Evolutionary conservation across 768 basidiomycete species (phyloP), one percentile per base, ranked within the genome.

Genomic region (Lactarius indigo): DNA sequence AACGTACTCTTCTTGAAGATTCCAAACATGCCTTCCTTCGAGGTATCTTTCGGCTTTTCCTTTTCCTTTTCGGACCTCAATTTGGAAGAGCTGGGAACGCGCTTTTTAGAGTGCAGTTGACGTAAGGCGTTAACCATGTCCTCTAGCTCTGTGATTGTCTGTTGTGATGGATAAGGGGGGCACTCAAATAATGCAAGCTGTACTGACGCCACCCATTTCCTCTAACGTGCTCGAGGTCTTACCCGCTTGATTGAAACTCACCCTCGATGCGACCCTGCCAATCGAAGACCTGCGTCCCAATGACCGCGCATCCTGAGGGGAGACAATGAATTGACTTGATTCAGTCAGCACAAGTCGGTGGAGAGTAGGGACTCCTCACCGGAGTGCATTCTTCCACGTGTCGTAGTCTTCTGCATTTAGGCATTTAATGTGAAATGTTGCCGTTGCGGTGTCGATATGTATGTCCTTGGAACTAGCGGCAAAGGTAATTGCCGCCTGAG

Each of bases 401-500:
- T 86, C 78, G 69, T 91, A 93, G 72, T 94, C 92, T 10, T 86
- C 84, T 20, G 77, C 76, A 57, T 78, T 87, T n/a, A 91, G 76
- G 74, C 90, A 91, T 75, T 88, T 90, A 68, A 94, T 84, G 75
- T 94, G 92, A 74, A 93, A 94, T 1, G 90, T 93, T 31, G 87
- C 88, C 54, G 80, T 86, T 71, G 80, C 83, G 3, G 89, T 87
- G 72, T 94, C 92, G 57, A 94, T 80, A 71, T 92, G 91, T 59
- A 94, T 91, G 72, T 93, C 89, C 74, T 83, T 90, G 66, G 87
- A 84, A 5, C 87, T 87, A n/a, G 80, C 79, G 5, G 85, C 81
- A 23, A 89, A 91, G 26, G 91, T 86, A 66, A 94, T 87, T n/a
- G 90, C 90, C 35, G 92, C 90, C 72, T 85, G 83, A 50, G 84